Conservation (phyloP, 2,329 filamentous ascomycete species). For the Keithomyces neogunnii region DNA sequence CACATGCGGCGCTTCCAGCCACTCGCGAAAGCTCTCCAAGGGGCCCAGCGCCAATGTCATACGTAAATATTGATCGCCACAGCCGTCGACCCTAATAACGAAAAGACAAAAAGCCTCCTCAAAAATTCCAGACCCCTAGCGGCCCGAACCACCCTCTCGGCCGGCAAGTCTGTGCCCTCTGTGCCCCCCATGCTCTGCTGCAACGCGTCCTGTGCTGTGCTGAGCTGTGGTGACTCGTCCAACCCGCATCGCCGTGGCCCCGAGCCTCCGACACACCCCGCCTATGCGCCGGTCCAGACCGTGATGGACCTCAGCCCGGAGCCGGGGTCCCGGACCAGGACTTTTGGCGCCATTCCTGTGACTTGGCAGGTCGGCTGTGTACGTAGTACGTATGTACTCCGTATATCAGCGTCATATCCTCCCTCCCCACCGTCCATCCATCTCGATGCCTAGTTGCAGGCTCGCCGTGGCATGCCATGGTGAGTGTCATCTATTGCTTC, state of each 20-base stretch:
- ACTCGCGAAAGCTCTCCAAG: too few relatives aligned
- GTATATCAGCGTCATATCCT: background rate
- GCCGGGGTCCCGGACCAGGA: slow-evolving; percentile 8
- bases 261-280: slow-evolving; percentile 10
- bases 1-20: too few relatives aligned
- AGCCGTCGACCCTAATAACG: too few relatives aligned
- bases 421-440: background rate
- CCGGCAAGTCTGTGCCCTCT: background rate
- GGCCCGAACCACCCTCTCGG: background rate
- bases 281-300: slow-evolving; percentile 17
- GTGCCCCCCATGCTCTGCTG: background rate
- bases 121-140: background rate
- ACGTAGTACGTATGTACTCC: background rate
- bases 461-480: too few relatives aligned
- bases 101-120: background rate
- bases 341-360: slow-evolving; percentile 1
- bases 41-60: too few relatives aligned
- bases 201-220: background rate
- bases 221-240: background rate
- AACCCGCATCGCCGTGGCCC: background rate
- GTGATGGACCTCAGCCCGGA: slow-evolving; percentile 15
- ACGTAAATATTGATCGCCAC: too few relatives aligned
- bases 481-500: too few relatives aligned
- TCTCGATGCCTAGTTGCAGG: too few relatives aligned
- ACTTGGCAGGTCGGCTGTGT: slow-evolving; percentile 2